Base-by-base conservation (phyloP, 164 flowering plant genomes). In the Magnolia changhungtana region DNA sequence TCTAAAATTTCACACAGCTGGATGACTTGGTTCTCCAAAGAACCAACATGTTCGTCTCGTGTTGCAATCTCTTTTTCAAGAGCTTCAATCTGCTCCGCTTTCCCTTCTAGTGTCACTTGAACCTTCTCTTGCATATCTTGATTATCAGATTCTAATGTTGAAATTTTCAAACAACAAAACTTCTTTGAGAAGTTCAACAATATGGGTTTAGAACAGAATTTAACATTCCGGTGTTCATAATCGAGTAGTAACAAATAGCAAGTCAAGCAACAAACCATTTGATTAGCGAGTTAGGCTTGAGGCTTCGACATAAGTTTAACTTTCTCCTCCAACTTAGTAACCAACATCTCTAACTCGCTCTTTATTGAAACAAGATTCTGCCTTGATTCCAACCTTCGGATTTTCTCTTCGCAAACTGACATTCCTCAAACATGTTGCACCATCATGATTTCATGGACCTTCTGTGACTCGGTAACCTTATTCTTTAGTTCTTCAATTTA, bases 351-450 rank as follows among this genome's bases (percentile, higher is more conserved):
- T n/a, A n/a, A n/a, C n/a, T n/a, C n/a, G n/a, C n/a, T n/a, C n/a
- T n/a, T n/a, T n/a, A n/a, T n/a, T n/a, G n/a, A 67, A 69, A 75
- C 72, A 73, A 89, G 88, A 81, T 24, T 66, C 80, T 87, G 79
- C 85, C 82, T 92, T 91, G 88, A 84, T 75, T 94, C 94, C 85
- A 91, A 81, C 49, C 68, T 82, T 79, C 78, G 84, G 76, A 90
- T 85, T 80, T 76, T 88, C 78, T 94, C 94, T 80, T 86, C 90
- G 92, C 85, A 78, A 87, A 74, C 19, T 78, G 89, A 74, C 88
- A 84, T 81, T 90, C 96, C 80, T 94, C 96, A 59, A 91, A n/a
- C 91, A 85, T 88, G 94, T 74, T 90, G 89, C 72, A 86, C 88
- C 87, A 84, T 86, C 1, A 79, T 55, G 75, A 83, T 83, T 79